Conservation (phyloP, 2,329 filamentous ascomycete species). For the Fusarium bactridioides region DNA sequence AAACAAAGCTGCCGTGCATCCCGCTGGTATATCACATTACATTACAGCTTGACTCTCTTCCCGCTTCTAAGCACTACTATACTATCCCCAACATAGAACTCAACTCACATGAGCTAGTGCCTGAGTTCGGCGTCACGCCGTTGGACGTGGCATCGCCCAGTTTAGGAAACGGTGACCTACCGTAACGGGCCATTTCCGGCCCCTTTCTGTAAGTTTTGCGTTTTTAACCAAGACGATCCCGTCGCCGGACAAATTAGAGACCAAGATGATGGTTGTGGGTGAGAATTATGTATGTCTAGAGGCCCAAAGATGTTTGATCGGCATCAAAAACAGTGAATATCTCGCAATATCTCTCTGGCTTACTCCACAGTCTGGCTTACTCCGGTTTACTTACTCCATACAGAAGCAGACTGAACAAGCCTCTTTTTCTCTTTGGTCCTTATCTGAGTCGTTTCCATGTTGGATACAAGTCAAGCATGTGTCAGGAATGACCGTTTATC, state of each 20-base stretch:
- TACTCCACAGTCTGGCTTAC: slow-evolving; percentile 22
- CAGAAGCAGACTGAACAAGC: not conserved
- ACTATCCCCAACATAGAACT: slow-evolving; percentile 1
- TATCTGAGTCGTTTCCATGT: not conserved
- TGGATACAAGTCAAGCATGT: not conserved
- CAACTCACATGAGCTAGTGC: slow-evolving; percentile 13
- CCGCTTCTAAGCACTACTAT: not conserved
- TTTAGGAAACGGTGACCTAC: slow-evolving; percentile 31
- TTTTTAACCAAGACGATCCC: slow-evolving; percentile 15
- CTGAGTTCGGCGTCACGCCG: slow-evolving; percentile 18
- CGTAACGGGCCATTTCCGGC: slow-evolving; percentile 34
- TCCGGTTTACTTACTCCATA: not conserved
- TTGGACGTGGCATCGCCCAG: slow-evolving; percentile 29
- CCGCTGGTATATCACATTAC: not conserved
- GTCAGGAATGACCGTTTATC: slow-evolving; percentile 17
- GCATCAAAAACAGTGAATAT: slow-evolving; percentile 8
- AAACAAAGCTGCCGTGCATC: slow-evolving; percentile 2
- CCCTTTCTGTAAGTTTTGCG: slow-evolving; percentile 26
- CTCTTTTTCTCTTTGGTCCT: not conserved
- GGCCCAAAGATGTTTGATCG: slow-evolving; percentile 22
- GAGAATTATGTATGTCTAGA: slow-evolving; percentile 2
- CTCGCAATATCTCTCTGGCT: slow-evolving; percentile 7
- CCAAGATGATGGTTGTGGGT: slow-evolving; percentile 20
- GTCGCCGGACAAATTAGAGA: not conserved
- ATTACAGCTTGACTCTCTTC: slow-evolving; percentile 4